Conservation (phyloP, 495 filamentous ascomycete genomes). For the Penicillium herquei region DNA sequence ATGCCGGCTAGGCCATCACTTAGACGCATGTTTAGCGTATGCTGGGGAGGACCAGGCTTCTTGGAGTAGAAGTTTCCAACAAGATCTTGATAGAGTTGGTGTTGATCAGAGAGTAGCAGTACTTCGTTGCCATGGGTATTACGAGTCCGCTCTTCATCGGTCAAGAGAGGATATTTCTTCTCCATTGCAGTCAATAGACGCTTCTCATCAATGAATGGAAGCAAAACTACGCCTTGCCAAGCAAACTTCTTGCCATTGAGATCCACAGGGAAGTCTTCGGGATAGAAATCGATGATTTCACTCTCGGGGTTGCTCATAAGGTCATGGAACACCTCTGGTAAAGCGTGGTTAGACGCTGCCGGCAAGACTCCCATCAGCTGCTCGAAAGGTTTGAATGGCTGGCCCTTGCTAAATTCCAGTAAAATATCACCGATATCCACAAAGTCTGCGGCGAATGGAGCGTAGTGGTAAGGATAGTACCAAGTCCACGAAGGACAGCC, state of each 20-base stretch:
- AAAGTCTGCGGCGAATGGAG: constrained; percentile 95
- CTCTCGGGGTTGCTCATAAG: constrained; percentile 86
- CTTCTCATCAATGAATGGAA: constrained; percentile 95
- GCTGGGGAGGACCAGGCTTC: constrained; percentile 63
- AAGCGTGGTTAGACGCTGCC: constrained; percentile 85
- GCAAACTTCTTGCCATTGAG: constrained; percentile 98
- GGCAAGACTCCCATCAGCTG: constrained; percentile 98
- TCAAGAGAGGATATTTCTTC: constrained; percentile 76
- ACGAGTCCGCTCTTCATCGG: constrained; percentile 70
- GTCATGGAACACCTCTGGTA: constrained; percentile 80
- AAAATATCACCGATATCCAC: constrained; percentile 75
- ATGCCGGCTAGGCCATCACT: constrained; percentile 78
- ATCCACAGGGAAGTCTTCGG: constrained; percentile 88
- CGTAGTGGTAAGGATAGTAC: constrained; percentile 99
- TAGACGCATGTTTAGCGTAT: constrained; percentile 67
- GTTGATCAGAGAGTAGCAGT: constrained; percentile 76
- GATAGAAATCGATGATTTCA: constrained; percentile 96
- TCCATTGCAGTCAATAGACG: constrained; percentile 80
- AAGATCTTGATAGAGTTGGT: constrained; percentile 80
- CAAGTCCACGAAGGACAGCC: constrained; percentile 97
- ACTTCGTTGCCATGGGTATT: constrained; percentile 81
- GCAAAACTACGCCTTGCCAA: constrained; percentile 92
- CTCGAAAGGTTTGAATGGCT: constrained; percentile 87
- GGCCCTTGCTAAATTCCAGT: constrained; percentile 81
- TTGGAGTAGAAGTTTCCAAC: constrained; percentile 86